phyloP scores from a whole-genome alignment of 352 stramenopile species.

The Phytophthora citricola region DNA sequence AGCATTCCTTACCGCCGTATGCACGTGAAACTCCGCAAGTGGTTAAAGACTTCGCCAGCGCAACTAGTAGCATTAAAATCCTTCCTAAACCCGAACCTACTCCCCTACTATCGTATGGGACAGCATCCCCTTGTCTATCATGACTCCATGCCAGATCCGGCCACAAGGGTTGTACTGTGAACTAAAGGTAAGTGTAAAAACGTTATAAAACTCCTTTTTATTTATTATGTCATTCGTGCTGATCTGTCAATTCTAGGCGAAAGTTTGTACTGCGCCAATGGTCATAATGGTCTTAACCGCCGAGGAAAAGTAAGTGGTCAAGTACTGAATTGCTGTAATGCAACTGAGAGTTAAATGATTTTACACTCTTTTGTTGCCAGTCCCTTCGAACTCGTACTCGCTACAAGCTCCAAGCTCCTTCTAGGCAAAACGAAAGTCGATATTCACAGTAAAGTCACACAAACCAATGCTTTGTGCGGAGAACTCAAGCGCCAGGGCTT shows the following conservation, averaged over 20 bases:
- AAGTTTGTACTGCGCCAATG: slow-evolving; percentile 45
- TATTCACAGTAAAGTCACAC: slow-evolving; percentile 39
- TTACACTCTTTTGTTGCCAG: slow-evolving; percentile 27
- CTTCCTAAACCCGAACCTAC: slow-evolving; percentile 14
- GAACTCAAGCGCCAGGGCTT: slow-evolving; percentile 52
- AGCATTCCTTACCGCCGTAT: slow-evolving; percentile 39
- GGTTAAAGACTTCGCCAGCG: slow-evolving; percentile 7
- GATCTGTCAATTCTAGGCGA: slow-evolving; percentile 26
- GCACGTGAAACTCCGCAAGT: neutral
- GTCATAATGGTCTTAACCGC: slow-evolving; percentile 53
- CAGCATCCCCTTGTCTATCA: slow-evolving; percentile 38
- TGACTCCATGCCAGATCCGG: slow-evolving; percentile 45
- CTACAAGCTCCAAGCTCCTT: slow-evolving; percentile 56
- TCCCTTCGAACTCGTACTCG: slow-evolving; percentile 52
- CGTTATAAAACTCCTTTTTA: neutral
- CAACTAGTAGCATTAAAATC: neutral
- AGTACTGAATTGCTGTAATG: neutral
- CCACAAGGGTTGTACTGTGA: slow-evolving; percentile 49
- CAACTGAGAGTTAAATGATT: neutral
- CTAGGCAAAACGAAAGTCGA: slow-evolving; percentile 42
- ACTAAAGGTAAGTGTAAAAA: slow-evolving; percentile 37
- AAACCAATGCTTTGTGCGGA: slow-evolving; percentile 40
- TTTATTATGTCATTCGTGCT: neutral
- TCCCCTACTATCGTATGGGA: slow-evolving; percentile 32
- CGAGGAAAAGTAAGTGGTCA: slow-evolving; percentile 53